A percentile compares a stretch with the other conserved stretches of the same genome.
These are phyloP conservation scores for Hyphodiscus sp. DNA, from an alignment of 2,329 filamentous ascomycete genomes.

Conservation along the genomic window DNA sequence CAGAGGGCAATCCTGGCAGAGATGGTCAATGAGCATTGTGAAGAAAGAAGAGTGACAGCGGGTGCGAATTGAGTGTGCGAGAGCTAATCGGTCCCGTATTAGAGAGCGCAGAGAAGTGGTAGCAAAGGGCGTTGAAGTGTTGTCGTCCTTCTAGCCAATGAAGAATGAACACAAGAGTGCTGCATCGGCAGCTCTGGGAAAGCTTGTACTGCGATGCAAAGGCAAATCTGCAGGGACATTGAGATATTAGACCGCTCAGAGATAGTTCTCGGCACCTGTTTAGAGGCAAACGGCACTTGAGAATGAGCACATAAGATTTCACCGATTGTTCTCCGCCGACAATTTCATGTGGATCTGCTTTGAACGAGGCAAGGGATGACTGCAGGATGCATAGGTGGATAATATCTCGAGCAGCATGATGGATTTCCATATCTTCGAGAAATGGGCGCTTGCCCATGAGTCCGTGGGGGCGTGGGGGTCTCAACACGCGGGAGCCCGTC, in stretches of 20 bases:
- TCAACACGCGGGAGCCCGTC: too few species aligned
- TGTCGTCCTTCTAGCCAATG: background rate
- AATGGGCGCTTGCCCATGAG: background rate
- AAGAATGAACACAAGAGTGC: background rate
- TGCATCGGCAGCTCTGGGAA: background rate
- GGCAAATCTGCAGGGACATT: background rate
- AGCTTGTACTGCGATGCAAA: background rate
- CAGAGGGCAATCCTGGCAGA: too few species aligned
- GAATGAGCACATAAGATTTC: background rate
- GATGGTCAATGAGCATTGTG: too few species aligned
- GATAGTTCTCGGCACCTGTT: background rate
- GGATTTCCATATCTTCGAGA: background rate
- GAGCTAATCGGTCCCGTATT: too few species aligned
- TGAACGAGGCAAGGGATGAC: background rate
- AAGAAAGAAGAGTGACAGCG: too few species aligned
- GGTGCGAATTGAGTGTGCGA: too few species aligned
- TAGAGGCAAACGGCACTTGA: background rate
- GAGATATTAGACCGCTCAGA: background rate
- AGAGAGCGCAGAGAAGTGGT: too few species aligned
- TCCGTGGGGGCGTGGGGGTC: background rate
- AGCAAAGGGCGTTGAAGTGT: background rate
- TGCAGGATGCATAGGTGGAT: background rate
- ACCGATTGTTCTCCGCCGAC: background rate
- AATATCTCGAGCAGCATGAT: background rate
- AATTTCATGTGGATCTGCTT: background rate